Percentiles rank a stretch among this genome's conserved stretches.
Evolutionary conservation across 768 basidiomycete genomes (phyloP).

Genomic region (Gautieria morchelliformis): DNA sequence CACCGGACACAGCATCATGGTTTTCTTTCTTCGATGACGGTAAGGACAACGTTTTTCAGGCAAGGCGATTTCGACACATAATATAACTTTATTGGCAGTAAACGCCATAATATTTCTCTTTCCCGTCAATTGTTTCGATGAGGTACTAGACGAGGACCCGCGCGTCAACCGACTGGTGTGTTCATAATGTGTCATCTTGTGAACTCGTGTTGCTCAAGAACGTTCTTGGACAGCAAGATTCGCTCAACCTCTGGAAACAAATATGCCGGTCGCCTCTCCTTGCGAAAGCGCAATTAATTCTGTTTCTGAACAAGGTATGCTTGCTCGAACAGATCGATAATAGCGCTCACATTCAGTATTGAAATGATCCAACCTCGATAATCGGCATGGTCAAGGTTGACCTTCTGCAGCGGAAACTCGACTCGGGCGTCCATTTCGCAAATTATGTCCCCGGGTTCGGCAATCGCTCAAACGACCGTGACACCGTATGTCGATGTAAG

Average conservation of each 20-base stretch:
- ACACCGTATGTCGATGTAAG: conserved; percentile 60
- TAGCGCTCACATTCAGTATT: neutral
- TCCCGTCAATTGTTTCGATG: conserved; percentile 66
- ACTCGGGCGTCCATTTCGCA: conserved; percentile 52
- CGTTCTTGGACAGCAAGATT: conserved; percentile 48
- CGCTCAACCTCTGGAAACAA: conserved; percentile 60
- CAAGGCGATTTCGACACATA: neutral
- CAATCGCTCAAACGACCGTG: conserved; percentile 59
- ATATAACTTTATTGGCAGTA: conserved; percentile 18
- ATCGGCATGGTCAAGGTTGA: conserved; percentile 23
- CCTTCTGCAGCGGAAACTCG: conserved; percentile 62
- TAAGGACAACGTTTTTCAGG: neutral
- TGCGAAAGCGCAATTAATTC: conserved; percentile 49
- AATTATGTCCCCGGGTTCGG: conserved; percentile 69
- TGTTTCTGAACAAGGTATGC: conserved; percentile 69
- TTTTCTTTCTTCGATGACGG: conserved; percentile 12
- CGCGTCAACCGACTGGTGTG: conserved; percentile 39
- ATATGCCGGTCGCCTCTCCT: conserved; percentile 58
- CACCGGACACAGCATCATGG: neutral
- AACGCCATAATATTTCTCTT: conserved; percentile 71
- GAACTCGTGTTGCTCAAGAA: conserved; percentile 20
- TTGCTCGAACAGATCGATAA: neutral
- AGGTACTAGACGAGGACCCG: conserved; percentile 54
- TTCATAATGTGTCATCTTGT: neutral
- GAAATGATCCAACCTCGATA: too few relatives aligned